These are phyloP conservation scores for Cercophora samala DNA, from an alignment of 495 filamentous ascomycete genomes.

Conservation along the genomic window DNA sequence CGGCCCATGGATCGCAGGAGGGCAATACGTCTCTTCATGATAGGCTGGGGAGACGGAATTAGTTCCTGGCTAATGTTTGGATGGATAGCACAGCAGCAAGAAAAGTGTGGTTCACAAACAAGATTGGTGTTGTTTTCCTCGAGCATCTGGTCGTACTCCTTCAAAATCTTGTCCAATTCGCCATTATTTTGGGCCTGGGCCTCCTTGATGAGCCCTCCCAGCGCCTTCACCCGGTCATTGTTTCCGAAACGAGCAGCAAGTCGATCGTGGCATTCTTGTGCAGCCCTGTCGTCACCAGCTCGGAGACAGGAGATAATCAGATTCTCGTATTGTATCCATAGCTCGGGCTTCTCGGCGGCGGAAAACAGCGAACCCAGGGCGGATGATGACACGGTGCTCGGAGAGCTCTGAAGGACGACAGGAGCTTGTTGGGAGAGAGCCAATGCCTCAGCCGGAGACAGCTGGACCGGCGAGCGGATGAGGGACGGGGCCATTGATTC, in stretches of 20 bases:
- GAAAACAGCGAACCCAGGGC: conserved; percentile 52
- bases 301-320: conserved; percentile 80
- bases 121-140: conserved; percentile 75
- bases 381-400: conserved; percentile 47
- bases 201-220: conserved; percentile 81
- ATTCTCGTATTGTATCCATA: conserved; percentile 82
- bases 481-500: conserved; percentile 47
- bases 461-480: conserved; percentile 47
- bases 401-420: conserved; percentile 54
- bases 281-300: conserved; percentile 76
- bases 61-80: not conserved
- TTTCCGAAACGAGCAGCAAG: conserved; percentile 77
- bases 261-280: conserved; percentile 66
- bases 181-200: conserved; percentile 64
- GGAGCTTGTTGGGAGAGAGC: conserved; percentile 77
- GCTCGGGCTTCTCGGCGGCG: conserved; percentile 65
- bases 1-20: conserved; percentile 70
- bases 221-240: conserved; percentile 79
- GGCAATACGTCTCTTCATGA: conserved; percentile 81
- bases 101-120: conserved; percentile 46
- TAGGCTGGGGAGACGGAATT: conserved; percentile 52
- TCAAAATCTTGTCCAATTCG: conserved; percentile 63
- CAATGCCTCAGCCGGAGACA: conserved; percentile 54
- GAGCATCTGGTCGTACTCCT: conserved; percentile 73
- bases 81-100: conserved; percentile 1